Conservation (phyloP, 192 early-diverging fungal genomes). For the Podila horticola region DNA sequence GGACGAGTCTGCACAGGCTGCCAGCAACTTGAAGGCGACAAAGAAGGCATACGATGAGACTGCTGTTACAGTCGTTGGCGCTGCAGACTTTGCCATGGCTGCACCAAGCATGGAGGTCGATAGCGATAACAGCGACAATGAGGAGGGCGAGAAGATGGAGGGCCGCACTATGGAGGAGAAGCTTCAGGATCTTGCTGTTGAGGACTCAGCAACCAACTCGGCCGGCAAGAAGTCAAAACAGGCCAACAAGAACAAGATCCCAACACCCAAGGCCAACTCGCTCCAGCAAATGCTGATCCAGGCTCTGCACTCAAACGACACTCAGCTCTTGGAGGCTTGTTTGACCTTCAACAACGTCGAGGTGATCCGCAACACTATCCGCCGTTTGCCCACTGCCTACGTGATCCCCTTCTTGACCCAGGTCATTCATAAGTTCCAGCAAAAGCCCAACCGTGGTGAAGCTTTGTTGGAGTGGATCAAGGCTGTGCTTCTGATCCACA, state of each 20-base stretch:
- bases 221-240: conserved; percentile 43
- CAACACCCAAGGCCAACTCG: conserved; percentile 57
- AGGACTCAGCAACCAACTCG: conserved; percentile 29
- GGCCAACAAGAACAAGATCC: conserved; percentile 28
- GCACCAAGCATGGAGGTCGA: conserved; percentile 20
- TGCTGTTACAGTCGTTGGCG: conserved; percentile 55
- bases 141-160: conserved; percentile 28
- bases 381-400: conserved; percentile 59
- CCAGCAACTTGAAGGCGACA: conserved; percentile 61
- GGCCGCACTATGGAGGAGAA: conserved; percentile 57
- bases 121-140: conserved; percentile 21
- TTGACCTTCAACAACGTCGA: conserved; percentile 56
- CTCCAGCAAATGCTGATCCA: conserved; percentile 63
- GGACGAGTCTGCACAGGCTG: conserved; percentile 57
- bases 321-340: conserved; percentile 57
- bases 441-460: conserved; percentile 56
- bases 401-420: conserved; percentile 62
- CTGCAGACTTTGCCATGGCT: conserved; percentile 51
- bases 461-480: conserved; percentile 64
- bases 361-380: conserved; percentile 59
- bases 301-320: conserved; percentile 65
- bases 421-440: conserved; percentile 58
- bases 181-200: conserved; percentile 51
- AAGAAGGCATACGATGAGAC: conserved; percentile 66
- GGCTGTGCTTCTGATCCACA: conserved; percentile 59